Evolutionary conservation across 805 yeast genomes (phyloP).

Genomic region (Yarrowia sp.): DNA sequence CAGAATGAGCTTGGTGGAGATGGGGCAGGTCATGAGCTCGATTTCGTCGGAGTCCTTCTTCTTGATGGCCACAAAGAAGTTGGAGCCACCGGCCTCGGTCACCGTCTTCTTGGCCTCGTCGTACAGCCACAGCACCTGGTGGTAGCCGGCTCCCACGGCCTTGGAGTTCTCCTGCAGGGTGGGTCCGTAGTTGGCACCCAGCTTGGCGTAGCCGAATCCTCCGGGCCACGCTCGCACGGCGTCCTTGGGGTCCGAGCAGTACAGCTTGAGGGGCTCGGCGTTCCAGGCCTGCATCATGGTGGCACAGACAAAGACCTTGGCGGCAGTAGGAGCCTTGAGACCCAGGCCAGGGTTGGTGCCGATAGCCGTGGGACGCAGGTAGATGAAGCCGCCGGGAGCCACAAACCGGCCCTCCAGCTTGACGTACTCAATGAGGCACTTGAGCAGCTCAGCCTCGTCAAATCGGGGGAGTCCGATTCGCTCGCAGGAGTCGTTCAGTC

Average conservation of each 20-base stretch:
- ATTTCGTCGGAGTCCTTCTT: conserved; percentile 70
- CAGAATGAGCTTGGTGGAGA: conserved; percentile 88
- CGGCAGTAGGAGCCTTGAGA: conserved; percentile 80
- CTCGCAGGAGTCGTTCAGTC: conserved; percentile 87
- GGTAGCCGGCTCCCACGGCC: conserved; percentile 91
- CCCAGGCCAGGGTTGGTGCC: conserved; percentile 92
- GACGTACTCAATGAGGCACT: conserved; percentile 77
- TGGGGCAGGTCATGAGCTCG: conserved; percentile 93
- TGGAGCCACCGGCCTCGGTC: conserved; percentile 98
- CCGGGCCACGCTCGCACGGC: conserved; percentile 99
- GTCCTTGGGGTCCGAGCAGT: conserved; percentile 95
- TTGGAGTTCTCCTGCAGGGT: conserved; percentile 88
- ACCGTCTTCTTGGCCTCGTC: conserved; percentile 79
- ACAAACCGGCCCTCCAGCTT: conserved; percentile 77
- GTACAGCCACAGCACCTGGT: conserved; percentile 95
- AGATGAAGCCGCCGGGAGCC: conserved; percentile 90
- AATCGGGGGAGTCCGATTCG: conserved; percentile 90
- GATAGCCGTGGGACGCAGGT: conserved; percentile 92
- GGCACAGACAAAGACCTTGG: conserved; percentile 85
- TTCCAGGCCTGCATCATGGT: conserved; percentile 38
- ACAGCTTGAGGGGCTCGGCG: conserved; percentile 97
- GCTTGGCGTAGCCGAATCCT: conserved; percentile 94
- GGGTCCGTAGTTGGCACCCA: conserved; percentile 98
- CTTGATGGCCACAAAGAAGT: conserved; percentile 85
- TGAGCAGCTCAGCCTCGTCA: conserved; percentile 76